These are phyloP conservation scores for Rutidosis leptorrhynchoides DNA, from an alignment of 129 eudicot genomes.

Conservation along the genomic window DNA sequence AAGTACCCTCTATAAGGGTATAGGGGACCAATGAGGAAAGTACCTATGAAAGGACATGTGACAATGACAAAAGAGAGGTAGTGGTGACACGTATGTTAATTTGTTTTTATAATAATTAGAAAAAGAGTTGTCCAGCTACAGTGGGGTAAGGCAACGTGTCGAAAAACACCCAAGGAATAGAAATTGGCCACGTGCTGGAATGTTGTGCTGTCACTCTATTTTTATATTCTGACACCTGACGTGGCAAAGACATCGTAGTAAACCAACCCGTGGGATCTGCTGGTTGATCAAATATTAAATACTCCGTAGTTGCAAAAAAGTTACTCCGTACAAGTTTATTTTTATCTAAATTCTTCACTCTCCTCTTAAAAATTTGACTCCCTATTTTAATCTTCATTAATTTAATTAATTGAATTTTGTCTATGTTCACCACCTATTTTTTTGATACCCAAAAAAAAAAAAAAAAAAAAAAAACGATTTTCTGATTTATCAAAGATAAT, in stretches of 20 bases:
- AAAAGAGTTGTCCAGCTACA: conserved; percentile 32
- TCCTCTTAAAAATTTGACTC: background rate
- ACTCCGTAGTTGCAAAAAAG: no score
- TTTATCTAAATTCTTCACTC: background rate
- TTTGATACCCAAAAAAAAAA: no score
- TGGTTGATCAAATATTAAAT: background rate
- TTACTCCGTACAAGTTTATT: no score
- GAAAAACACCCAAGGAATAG: background rate
- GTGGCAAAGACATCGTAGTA: conserved; percentile 23
- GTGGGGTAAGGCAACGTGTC: conserved; percentile 47
- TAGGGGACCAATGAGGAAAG: conserved; percentile 31
- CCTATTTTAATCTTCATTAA: no score
- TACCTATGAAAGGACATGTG: conserved; percentile 29
- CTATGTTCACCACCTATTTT: no score
- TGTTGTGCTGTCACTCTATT: conserved; percentile 26
- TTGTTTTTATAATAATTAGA: conserved; percentile 3
- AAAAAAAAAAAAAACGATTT: no score
- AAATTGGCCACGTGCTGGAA: conserved; percentile 37
- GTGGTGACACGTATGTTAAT: conserved; percentile 34
- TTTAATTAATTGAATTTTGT: no score
- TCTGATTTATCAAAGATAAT: no score
- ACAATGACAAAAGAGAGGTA: conserved; percentile 20
- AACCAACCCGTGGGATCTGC: conserved; percentile 2
- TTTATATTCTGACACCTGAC: conserved; percentile 23
- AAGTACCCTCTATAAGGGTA: conserved; percentile 19